Evolutionary conservation across 2,329 filamentous ascomycete species (phyloP).

Genomic region (Pseudogymnoascus sp.): DNA sequence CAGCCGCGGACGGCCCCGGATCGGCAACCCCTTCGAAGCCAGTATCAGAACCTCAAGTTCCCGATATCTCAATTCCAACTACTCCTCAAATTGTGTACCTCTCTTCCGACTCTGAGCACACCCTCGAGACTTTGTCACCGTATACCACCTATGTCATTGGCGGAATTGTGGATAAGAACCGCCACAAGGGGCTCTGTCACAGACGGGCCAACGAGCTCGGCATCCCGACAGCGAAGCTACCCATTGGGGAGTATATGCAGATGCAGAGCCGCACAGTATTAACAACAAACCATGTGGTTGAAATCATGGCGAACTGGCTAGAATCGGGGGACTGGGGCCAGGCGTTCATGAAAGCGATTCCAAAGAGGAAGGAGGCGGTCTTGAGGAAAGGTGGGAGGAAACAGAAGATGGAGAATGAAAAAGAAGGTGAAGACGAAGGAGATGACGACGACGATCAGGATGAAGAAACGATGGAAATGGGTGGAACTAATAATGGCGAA

Average conservation of each 20-base stretch:
- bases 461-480: neutral
- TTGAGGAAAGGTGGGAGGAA: constrained; percentile 38
- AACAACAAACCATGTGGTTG: constrained; percentile 90
- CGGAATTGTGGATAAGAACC: constrained; percentile 90
- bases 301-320: constrained; percentile 93
- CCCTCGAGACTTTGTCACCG: constrained; percentile 73
- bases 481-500: neutral
- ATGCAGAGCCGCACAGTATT: constrained; percentile 83
- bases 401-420: neutral
- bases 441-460: neutral
- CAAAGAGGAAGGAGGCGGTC: constrained; percentile 76
- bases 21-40: neutral
- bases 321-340: constrained; percentile 85
- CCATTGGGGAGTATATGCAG: constrained; percentile 90
- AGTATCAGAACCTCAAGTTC: neutral
- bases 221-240: constrained; percentile 81
- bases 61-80: constrained; percentile 19
- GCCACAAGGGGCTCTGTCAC: constrained; percentile 92
- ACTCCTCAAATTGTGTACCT: constrained; percentile 70
- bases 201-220: constrained; percentile 65
- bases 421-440: neutral
- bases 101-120: constrained; percentile 82
- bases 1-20: neutral
- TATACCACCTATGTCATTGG: constrained; percentile 90
- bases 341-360: constrained; percentile 82